These are phyloP conservation scores for Neodidymelliopsis sp. DNA, from an alignment of 2,329 filamentous ascomycete genomes.

Conservation along the genomic window DNA sequence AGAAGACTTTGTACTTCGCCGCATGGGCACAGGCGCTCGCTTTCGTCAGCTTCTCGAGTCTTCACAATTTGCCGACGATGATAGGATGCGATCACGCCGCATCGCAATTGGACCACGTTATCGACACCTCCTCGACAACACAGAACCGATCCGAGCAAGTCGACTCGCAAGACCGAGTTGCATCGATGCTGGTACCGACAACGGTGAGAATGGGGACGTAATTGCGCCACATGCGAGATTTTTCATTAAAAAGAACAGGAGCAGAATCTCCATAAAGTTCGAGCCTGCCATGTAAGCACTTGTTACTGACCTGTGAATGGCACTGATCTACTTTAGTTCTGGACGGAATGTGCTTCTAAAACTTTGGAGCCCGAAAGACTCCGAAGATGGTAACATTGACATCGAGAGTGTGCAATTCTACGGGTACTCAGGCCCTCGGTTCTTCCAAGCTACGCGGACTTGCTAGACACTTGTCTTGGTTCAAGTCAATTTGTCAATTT, in stretches of 20 bases:
- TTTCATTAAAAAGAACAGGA: slow-evolving; percentile 81
- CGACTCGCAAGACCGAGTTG: slow-evolving; percentile 44
- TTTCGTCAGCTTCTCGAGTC: slow-evolving; percentile 33
- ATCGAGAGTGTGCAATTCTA: slow-evolving; percentile 85
- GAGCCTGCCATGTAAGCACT: slow-evolving; percentile 74
- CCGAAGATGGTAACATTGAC: slow-evolving; percentile 76
- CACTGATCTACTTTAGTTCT: slow-evolving; percentile 55
- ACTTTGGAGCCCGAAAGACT: slow-evolving; percentile 79
- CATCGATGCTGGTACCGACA: slow-evolving; percentile 33
- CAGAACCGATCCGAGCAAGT: slow-evolving; percentile 40
- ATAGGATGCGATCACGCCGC: slow-evolving; percentile 8
- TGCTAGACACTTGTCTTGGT: slow-evolving; percentile 20
- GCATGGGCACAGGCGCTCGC: slow-evolving; percentile 32
- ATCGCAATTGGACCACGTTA: slow-evolving; percentile 12
- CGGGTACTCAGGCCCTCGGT: slow-evolving; percentile 85
- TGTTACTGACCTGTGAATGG: rapidly evolving
- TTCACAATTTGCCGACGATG: slow-evolving; percentile 44
- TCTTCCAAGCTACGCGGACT: slow-evolving; percentile 73
- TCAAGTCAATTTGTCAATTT: neutral
- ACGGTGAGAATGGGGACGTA: slow-evolving; percentile 46
- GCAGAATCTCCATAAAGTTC: slow-evolving; percentile 86
- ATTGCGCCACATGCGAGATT: slow-evolving; percentile 81
- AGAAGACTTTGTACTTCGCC: slow-evolving; percentile 41
- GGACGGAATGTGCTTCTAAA: slow-evolving; percentile 87
- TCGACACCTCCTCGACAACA: slow-evolving; percentile 13